Conservation (phyloP, 2,329 filamentous ascomycete species). For the Fusarium sambucinum region DNA sequence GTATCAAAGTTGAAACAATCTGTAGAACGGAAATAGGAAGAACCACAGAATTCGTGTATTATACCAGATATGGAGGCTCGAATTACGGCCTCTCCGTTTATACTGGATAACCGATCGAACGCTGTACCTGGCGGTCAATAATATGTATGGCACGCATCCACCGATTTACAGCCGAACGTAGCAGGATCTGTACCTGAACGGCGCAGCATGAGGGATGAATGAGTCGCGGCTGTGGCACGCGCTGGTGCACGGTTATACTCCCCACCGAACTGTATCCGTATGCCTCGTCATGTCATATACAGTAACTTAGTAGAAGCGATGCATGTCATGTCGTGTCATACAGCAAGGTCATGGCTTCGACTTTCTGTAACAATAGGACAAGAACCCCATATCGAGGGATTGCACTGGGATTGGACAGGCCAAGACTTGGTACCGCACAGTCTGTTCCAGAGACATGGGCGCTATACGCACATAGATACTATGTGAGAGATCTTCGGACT, state of each 20-base stretch:
- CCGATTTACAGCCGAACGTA: constrained; percentile 4
- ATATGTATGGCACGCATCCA: not conserved
- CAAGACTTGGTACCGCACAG: not conserved
- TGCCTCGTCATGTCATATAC: constrained; percentile 8
- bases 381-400: not conserved
- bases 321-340: constrained; percentile 4
- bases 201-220: constrained; percentile 26
- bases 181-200: constrained; percentile 18
- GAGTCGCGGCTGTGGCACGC: constrained; percentile 9
- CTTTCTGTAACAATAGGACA: constrained; percentile 3
- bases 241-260: constrained; percentile 10
- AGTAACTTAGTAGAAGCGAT: no score
- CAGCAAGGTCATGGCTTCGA: constrained; percentile 5
- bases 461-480: not conserved
- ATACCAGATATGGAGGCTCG: not conserved
- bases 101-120: not conserved
- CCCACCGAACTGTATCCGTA: not conserved
- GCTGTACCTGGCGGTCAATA: constrained; percentile 22
- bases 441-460: not conserved
- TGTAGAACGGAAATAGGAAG: constrained; percentile 5
- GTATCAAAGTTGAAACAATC: constrained; percentile 11
- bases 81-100: not conserved
- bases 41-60: constrained; percentile 5
- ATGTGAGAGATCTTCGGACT: not conserved
- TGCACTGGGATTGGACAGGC: not conserved